Evolutionary conservation across 495 filamentous ascomycete genomes (phyloP).

Genomic region (Penicillium roqueforti): DNA sequence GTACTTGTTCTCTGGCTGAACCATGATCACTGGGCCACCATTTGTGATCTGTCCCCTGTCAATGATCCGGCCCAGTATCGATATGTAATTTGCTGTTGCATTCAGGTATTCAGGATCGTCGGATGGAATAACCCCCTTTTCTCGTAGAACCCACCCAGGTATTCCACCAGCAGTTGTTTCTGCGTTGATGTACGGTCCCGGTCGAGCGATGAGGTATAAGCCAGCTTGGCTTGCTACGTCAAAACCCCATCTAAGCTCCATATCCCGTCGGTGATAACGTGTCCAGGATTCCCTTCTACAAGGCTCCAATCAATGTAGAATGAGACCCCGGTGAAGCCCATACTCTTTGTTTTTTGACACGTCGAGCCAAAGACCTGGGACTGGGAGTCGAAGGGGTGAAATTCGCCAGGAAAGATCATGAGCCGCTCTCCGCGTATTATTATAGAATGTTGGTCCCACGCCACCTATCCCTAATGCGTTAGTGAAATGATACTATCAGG

Average conservation of each 20-base stretch:
- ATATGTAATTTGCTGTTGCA: slow-evolving; percentile 48
- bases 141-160: slow-evolving; percentile 55
- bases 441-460: slow-evolving; percentile 66
- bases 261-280: slow-evolving; percentile 60
- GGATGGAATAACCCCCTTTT: slow-evolving; percentile 53
- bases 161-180: slow-evolving; percentile 56
- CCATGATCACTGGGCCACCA: slow-evolving; percentile 64
- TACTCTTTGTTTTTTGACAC: slow-evolving; percentile 71
- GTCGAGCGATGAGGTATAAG: slow-evolving; percentile 65
- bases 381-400: slow-evolving; percentile 67
- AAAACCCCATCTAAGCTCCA: slow-evolving; percentile 62
- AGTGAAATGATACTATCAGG: background rate
- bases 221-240: slow-evolving; percentile 58
- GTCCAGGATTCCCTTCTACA: slow-evolving; percentile 60
- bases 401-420: slow-evolving; percentile 63
- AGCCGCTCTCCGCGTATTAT: slow-evolving; percentile 60
- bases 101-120: slow-evolving; percentile 52
- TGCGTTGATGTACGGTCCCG: slow-evolving; percentile 63
- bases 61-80: slow-evolving; percentile 51
- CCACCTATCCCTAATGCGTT: slow-evolving; percentile 37
- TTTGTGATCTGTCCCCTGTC: slow-evolving; percentile 67
- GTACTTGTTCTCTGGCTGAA: slow-evolving; percentile 73
- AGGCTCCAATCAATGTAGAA: slow-evolving; percentile 71
- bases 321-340: slow-evolving; percentile 64
- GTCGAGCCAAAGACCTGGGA: slow-evolving; percentile 64